Evolutionary conservation across 352 stramenopile species (phyloP), one percentile per base, ranked within the genome.

Genomic region (Phytophthora meadii): DNA sequence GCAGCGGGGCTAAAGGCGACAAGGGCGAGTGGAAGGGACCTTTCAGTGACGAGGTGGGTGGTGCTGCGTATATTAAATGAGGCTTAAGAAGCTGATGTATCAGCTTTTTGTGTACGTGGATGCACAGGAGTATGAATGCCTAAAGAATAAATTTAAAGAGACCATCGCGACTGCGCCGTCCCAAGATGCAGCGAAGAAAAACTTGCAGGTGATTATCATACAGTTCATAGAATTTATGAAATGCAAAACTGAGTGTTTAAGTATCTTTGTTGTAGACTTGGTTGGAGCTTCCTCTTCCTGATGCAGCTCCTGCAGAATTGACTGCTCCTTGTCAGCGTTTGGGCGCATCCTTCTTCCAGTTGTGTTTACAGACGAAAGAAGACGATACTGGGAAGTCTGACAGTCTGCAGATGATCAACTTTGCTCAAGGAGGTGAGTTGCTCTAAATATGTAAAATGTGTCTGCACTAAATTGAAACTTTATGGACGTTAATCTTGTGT

Each of bases 21-120:
- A 27, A 36, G 54, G 34, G 25, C 50, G 83, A 83, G 51, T 90
- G 84, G 84, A 93, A 92, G 70, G 87, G 87, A 1, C 87, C 87
- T 1, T 95, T 95, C 58, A 93, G 87, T 55, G 87, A 95, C 54
- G 66, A 87, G 48, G 87, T 92, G 25, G 14, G 19, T 11, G 9
- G 30, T 49, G 10, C 10, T 22, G n/a, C 51, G 27, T 32, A n/a
- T 32, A 25, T 5, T 39, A 11, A 50, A 11, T 14, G n/a, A 19
- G 24, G 2, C 14, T 10, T 2, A 19, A n/a, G 32, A 8, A 3
- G 24, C 22, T 54, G 44, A 57, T 44, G 19, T 1, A 30, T 1
- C 28, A 28, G 7, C 22, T 12, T 25, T 9, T 65, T 1, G 19
- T 11, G 8, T 67, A 17, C 28, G 30, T 34, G 41, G 6, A 5